Percentiles rank a stretch among this genome's conserved stretches.
These are phyloP conservation scores for Trametopsis cervina DNA, from an alignment of 768 basidiomycete species.

Conservation along the genomic window DNA sequence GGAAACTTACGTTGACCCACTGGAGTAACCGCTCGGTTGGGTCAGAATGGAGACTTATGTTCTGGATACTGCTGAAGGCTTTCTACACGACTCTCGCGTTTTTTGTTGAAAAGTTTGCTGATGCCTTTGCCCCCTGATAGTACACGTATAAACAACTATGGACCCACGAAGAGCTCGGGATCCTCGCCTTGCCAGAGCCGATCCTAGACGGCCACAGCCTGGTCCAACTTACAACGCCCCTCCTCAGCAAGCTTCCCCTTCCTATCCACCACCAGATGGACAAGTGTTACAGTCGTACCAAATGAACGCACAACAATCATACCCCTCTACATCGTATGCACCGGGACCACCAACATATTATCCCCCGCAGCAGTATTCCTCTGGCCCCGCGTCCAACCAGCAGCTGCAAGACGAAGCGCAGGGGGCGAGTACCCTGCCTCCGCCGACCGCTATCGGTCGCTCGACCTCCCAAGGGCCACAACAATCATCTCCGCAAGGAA, in stretches of 20 bases:
- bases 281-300: background rate
- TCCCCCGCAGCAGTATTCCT: constrained; percentile 17
- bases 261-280: constrained; percentile 6
- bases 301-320: background rate
- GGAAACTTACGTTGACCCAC: constrained; percentile 78
- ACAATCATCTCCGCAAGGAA: constrained; percentile 1
- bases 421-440: constrained; percentile 12
- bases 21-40: constrained; percentile 34
- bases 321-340: constrained; percentile 7
- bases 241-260: constrained; percentile 7
- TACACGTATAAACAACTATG: constrained; percentile 35
- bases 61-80: constrained; percentile 90
- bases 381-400: constrained; percentile 19
- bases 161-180: constrained; percentile 79
- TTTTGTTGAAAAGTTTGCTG: constrained; percentile 14
- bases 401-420: constrained; percentile 22
- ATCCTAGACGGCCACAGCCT: constrained; percentile 49
- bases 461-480: background rate
- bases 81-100: constrained; percentile 16
- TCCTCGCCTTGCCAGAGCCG: constrained; percentile 66
- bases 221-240: constrained; percentile 28
- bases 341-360: constrained; percentile 14
- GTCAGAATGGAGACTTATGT: constrained; percentile 77
- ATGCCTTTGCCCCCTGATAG: constrained; percentile 11
- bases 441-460: constrained; percentile 1